phyloP scores from a whole-genome alignment of 2,329 filamentous ascomycete species.

The Shiraia bambusicola region DNA sequence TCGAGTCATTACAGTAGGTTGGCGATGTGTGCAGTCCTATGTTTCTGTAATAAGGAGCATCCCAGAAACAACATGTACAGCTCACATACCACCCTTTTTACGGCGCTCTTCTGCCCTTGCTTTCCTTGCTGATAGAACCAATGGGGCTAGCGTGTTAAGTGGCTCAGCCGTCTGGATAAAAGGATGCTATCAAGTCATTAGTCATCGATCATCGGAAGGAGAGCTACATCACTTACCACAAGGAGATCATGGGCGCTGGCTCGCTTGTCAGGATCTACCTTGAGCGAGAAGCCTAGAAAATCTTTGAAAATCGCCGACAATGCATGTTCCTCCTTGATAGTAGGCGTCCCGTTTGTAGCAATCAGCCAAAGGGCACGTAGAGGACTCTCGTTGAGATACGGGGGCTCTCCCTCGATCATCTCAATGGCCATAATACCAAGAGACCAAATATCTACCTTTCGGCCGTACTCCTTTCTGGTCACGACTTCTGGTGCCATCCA shows the following conservation, averaged over 20 bases:
- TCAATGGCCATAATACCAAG: conserved; percentile 99
- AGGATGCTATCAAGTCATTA: conserved; percentile 37
- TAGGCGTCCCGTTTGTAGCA: conserved; percentile 91
- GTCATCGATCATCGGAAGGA: conserved; percentile 9
- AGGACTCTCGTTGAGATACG: conserved; percentile 93
- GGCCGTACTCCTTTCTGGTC: conserved; percentile 93
- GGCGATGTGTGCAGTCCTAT: conserved; percentile 26
- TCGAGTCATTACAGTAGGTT: conserved; percentile 17
- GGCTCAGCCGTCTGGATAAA: conserved; percentile 57
- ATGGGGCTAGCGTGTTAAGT: conserved; percentile 72
- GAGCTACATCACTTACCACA: conserved; percentile 63
- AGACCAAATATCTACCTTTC: conserved; percentile 98
- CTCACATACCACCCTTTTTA: conserved; percentile 51
- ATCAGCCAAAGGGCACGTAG: conserved; percentile 92
- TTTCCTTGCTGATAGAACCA: conserved; percentile 82
- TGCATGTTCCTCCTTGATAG: conserved; percentile 89
- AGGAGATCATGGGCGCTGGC: conserved; percentile 92
- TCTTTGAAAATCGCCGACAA: conserved; percentile 82
- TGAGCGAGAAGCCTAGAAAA: conserved; percentile 88
- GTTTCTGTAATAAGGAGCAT: conserved; percentile 30
- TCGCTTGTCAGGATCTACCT: conserved; percentile 95
- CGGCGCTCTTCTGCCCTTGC: conserved; percentile 75
- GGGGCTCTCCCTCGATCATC: conserved; percentile 98
- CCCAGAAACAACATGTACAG: conserved; percentile 20
- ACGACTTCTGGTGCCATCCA: conserved; percentile 99